Conservation (phyloP, 495 filamentous ascomycete genomes). For the Pseudomonodictys pantanalensis region DNA sequence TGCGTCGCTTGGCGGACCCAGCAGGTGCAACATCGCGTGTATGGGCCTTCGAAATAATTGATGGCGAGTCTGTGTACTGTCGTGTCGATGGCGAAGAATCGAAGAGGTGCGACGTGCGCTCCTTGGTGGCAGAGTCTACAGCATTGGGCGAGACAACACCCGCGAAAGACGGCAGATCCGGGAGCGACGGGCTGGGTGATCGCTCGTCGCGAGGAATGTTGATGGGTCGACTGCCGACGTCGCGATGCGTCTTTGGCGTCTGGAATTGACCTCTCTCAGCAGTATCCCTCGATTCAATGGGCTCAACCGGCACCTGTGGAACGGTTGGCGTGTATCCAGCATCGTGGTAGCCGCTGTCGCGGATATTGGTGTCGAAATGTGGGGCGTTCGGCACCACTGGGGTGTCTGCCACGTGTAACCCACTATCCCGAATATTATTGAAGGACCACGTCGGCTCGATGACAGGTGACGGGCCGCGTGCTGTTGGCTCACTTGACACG, state of each 20-base stretch:
- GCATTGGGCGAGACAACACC: constrained; percentile 40
- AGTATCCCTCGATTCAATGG: background rate
- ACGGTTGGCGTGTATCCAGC: constrained; percentile 33
- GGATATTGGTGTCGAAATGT: constrained; percentile 30
- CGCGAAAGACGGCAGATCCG: constrained; percentile 7
- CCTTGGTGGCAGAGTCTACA: constrained; percentile 53
- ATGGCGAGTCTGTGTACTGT: constrained; percentile 26
- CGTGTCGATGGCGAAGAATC: constrained; percentile 51
- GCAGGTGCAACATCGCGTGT: constrained; percentile 5
- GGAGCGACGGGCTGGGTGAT: constrained; percentile 28
- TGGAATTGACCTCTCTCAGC: constrained; percentile 13
- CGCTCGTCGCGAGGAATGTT: constrained; percentile 1
- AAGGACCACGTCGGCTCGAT: constrained; percentile 37
- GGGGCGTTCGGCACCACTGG: constrained; percentile 36
- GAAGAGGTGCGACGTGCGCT: constrained; percentile 54
- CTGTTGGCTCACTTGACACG: background rate
- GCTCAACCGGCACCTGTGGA: constrained; percentile 14
- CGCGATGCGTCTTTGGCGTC: background rate
- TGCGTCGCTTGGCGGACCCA: background rate
- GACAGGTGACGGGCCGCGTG: constrained; percentile 1
- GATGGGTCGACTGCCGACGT: background rate
- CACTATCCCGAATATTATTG: constrained; percentile 48
- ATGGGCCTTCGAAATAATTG: background rate
- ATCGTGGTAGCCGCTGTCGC: constrained; percentile 49
- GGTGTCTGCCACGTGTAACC: constrained; percentile 52